phyloP scores from a whole-genome alignment of 2,329 filamentous ascomycete genomes.

The Pestalotiopsis sp. region DNA sequence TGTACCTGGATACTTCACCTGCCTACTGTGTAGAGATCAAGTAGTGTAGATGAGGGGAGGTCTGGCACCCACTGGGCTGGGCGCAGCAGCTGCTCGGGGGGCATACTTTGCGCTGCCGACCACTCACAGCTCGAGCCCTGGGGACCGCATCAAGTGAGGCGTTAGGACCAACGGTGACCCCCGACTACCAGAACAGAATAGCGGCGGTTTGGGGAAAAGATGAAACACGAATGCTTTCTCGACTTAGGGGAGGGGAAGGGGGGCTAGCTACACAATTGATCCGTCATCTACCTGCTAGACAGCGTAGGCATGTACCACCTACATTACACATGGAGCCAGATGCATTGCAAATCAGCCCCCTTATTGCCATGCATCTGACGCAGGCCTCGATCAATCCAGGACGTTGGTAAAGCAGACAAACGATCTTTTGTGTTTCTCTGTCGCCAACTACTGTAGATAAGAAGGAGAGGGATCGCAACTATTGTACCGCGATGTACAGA shows the following conservation, averaged over 20 bases:
- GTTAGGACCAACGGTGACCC: conserved; percentile 2
- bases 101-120: background rate
- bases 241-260: conserved; percentile 6
- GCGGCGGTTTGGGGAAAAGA: conserved; percentile 9
- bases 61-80: background rate
- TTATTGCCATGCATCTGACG: background rate
- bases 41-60: background rate
- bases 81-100: background rate
- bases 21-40: background rate
- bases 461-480: background rate
- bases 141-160: background rate
- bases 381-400: background rate
- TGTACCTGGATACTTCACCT: background rate
- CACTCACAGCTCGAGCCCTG: background rate
- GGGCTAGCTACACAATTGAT: background rate
- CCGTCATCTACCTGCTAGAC: background rate
- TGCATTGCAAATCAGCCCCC: background rate
- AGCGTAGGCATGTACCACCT: background rate
- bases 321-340: background rate
- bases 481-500: background rate
- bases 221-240: conserved; percentile 9
- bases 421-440: background rate
- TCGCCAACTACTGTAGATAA: background rate
- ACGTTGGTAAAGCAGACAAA: background rate
- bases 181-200: conserved; percentile 3